Conservation (phyloP, 2,329 filamentous ascomycete genomes). For the Diaporthe citriasiana region DNA sequence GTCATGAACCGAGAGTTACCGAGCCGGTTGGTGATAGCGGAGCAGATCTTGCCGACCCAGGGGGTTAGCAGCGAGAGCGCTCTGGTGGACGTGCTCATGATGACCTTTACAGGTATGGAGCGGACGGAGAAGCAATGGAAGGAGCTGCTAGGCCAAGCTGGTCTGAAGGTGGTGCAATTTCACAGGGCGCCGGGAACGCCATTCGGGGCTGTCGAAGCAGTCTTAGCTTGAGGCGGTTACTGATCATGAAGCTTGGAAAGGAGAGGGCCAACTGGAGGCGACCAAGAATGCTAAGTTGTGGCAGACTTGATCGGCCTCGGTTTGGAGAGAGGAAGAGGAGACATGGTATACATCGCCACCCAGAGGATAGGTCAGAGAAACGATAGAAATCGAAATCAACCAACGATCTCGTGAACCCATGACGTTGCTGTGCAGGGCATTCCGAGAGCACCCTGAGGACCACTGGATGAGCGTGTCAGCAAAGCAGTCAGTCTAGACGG, state of each 20-base stretch:
- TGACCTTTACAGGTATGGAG: constrained; percentile 42
- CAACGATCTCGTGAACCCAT: background rate
- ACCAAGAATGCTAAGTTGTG: too few species aligned
- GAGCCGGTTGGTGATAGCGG: constrained; percentile 45
- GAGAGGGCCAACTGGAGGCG: background rate
- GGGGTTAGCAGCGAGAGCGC: constrained; percentile 15
- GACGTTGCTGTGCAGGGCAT: background rate
- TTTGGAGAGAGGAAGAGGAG: background rate
- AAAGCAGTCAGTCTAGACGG: background rate
- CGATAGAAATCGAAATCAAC: background rate
- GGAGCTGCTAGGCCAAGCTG: constrained; percentile 29
- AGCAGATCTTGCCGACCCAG: constrained; percentile 44
- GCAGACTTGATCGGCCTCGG: background rate
- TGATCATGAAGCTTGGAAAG: too few species aligned
- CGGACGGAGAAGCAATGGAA: constrained; percentile 39
- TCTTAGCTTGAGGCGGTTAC: constrained; percentile 4
- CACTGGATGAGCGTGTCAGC: background rate
- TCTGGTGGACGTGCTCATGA: constrained; percentile 44
- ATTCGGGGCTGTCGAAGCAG: constrained; percentile 29
- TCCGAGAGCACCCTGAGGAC: background rate
- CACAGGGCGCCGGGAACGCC: constrained; percentile 17
- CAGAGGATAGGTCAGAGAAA: background rate
- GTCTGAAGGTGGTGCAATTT: constrained; percentile 7
- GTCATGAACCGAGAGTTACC: constrained; percentile 43
- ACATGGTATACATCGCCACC: background rate